Evolutionary conservation across 2,329 filamentous ascomycete genomes (phyloP).

Genomic region (Arthroderma sp.): DNA sequence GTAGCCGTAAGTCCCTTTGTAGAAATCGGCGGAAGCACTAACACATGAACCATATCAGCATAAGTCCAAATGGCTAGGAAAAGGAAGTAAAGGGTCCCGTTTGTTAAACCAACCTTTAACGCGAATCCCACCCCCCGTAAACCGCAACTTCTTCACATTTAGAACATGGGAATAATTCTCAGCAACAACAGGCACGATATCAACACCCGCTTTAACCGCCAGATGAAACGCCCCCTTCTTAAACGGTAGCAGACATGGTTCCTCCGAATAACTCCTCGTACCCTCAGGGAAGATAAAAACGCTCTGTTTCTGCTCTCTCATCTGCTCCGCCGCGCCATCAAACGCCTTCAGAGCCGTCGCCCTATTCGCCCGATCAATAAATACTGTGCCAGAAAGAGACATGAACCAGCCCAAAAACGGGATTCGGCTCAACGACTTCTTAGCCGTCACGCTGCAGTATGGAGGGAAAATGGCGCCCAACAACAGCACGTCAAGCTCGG

Average conservation of each 20-base stretch:
- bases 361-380: conserved; percentile 83
- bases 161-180: conserved; percentile 69
- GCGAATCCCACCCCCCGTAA: conserved; percentile 57
- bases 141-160: conserved; percentile 49
- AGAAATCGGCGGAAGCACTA: conserved; percentile 67
- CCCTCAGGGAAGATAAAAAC: conserved; percentile 57
- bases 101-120: conserved; percentile 49
- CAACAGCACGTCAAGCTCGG: conserved; percentile 87
- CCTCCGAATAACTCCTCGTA: conserved; percentile 74
- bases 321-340: conserved; percentile 67
- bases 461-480: conserved; percentile 78
- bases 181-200: conserved; percentile 72
- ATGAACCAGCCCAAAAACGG: conserved; percentile 95
- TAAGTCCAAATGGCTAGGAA: conserved; percentile 6
- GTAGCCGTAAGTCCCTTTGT: conserved; percentile 59
- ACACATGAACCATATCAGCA: conserved; percentile 1
- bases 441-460: conserved; percentile 87
- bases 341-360: conserved; percentile 75
- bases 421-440: conserved; percentile 63
- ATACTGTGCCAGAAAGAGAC: conserved; percentile 73
- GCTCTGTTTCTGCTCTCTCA: conserved; percentile 53
- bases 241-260: conserved; percentile 78
- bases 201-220: conserved; percentile 83
- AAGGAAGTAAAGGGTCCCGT: conserved; percentile 1
- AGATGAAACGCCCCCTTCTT: conserved; percentile 98